Base-by-base conservation (phyloP, 2,329 filamentous ascomycete genomes). In the Diaporthe amygdali region DNA sequence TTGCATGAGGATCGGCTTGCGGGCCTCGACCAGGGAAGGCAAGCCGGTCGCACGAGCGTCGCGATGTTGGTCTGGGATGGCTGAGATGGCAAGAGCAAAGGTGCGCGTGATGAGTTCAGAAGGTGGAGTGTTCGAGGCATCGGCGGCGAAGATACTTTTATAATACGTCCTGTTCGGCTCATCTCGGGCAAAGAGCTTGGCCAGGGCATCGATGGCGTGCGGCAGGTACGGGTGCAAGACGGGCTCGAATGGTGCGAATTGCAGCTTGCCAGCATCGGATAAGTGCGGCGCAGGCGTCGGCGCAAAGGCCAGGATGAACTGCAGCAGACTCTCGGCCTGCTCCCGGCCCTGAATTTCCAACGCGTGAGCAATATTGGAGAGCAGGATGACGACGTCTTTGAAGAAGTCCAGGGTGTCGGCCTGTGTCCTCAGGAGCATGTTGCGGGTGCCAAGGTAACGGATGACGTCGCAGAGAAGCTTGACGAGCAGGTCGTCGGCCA, bases 361-460 rank as follows among this genome's bases (percentile, higher is more conserved):
- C 12, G 90, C 89, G 56, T 93, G 90, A 9, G 95, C 91, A 59
- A 97, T 90, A 80, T 99, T 98, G 70, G 96, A 98, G 68, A 99
- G 86, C 75, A 97, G 91, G 20, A 94, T 92, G 71, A 98, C 90
- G 37, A 95, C 86, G 80, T 99, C 96, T 82, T 99, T 99, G 94
- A 98, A 97, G 77, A 98, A 96, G 81, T 99, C 96, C 75, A 98
- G 85, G 0, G 93, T 96, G 81, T 98, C 97, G 77, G 89, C 87
- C 75, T 96, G 89, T 4, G 91, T 94, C 47, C 94, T 91, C 51
- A 98, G 84, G 37, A 98, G 88, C 87, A 96, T 94, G 76, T 94
- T 94, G 17, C 95, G 92, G 5, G 95, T 98, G 37, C 96, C 96
- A 17, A 98, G 87, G 75, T 96, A 94, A 72, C 95, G 89, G 74